phyloP scores from a whole-genome alignment of 495 filamentous ascomycete genomes.

The Trichoderma reesei region DNA sequence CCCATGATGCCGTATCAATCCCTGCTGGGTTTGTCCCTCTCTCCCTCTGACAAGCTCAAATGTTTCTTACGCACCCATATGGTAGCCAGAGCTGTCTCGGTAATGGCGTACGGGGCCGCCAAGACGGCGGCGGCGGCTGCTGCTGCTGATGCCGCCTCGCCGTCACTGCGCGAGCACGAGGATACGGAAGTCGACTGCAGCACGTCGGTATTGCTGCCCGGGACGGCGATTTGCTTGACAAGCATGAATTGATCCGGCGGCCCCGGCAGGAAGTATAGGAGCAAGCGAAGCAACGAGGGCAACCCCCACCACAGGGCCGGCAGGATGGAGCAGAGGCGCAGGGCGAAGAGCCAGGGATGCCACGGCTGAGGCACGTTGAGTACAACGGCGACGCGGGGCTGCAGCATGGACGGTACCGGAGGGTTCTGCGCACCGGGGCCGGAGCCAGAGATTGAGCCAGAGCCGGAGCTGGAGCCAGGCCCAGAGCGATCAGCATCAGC shows the following conservation, averaged over 20 bases:
- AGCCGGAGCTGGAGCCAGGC: neutral
- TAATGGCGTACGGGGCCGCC: slow-evolving; percentile 40
- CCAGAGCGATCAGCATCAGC: neutral
- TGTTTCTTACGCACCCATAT: slow-evolving; percentile 58
- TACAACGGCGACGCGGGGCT: slow-evolving; percentile 41
- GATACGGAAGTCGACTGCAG: neutral
- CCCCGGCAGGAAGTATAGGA: slow-evolving; percentile 24
- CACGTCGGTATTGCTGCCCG: neutral
- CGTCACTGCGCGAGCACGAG: neutral
- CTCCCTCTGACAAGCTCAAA: no score
- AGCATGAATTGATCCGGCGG: slow-evolving; percentile 18
- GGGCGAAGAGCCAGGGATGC: slow-evolving; percentile 36
- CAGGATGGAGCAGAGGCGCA: slow-evolving; percentile 33
- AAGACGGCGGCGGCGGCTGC: slow-evolving; percentile 14
- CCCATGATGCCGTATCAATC: no score
- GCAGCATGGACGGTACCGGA: slow-evolving; percentile 67
- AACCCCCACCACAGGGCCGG: slow-evolving; percentile 36
- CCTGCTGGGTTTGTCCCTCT: no score
- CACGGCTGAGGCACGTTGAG: slow-evolving; percentile 37
- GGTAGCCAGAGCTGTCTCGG: slow-evolving; percentile 69
- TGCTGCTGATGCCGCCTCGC: neutral
- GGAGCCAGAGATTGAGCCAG: neutral
- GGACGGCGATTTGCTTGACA: slow-evolving; percentile 31
- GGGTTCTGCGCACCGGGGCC: slow-evolving; percentile 23
- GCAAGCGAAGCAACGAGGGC: slow-evolving; percentile 34